phyloP scores from a whole-genome alignment of 345 rosid genomes.

The Brassica rapa region DNA sequence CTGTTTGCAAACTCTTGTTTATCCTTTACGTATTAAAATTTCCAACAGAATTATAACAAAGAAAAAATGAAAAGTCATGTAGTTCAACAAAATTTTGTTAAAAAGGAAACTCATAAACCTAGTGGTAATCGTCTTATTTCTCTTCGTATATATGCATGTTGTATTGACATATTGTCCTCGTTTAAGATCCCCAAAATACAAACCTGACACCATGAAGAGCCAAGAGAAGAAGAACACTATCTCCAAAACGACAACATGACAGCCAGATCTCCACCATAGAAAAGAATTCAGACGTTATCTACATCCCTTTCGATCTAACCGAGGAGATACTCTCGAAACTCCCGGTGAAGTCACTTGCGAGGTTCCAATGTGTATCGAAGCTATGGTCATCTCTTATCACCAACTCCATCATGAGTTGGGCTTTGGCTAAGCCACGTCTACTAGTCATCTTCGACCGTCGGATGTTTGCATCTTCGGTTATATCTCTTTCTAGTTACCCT shows the following conservation, averaged over 20 bases:
- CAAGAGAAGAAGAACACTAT: neutral
- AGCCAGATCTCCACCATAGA: neutral
- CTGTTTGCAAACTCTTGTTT: neutral
- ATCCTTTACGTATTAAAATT: neutral
- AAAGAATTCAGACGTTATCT: neutral
- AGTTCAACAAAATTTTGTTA: neutral
- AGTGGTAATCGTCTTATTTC: neutral
- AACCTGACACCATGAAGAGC: neutral
- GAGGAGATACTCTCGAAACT: neutral
- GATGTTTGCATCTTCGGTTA: neutral
- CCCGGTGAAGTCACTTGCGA: neutral
- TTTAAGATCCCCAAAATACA: neutral
- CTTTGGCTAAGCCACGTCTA: constrained; percentile 1
- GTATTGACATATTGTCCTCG: neutral
- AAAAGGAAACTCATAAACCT: neutral
- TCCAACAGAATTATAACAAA: neutral
- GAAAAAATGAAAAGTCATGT: neutral
- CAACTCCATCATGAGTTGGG: neutral
- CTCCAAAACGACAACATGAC: neutral
- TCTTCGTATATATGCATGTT: neutral
- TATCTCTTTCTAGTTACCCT: neutral
- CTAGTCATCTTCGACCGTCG: neutral
- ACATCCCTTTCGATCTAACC: neutral
- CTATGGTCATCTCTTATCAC: neutral
- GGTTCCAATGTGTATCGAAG: neutral